Conservation (phyloP, 2,329 filamentous ascomycete species). For the Cryphonectria nitschkei region DNA sequence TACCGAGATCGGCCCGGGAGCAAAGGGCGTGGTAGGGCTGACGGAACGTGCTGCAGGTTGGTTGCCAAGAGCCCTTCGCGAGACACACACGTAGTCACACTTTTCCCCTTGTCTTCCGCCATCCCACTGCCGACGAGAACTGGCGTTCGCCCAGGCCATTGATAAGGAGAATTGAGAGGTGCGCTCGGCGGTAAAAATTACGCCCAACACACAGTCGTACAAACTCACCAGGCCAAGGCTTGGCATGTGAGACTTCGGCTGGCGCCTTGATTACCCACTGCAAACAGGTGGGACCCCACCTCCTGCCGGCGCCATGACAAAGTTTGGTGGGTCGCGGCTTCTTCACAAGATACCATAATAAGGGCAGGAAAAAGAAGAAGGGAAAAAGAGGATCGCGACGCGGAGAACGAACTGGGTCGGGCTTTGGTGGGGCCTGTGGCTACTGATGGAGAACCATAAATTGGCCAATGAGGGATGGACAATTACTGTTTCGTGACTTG, state of each 20-base stretch:
- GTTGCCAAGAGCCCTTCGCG: not conserved
- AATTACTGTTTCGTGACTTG: conserved; percentile 22
- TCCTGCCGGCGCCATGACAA: not conserved
- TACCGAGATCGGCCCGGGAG: conserved; percentile 12
- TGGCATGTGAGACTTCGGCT: not conserved
- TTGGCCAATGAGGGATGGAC: conserved; percentile 18
- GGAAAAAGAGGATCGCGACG: not conserved
- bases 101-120: not conserved
- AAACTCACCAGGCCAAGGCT: too few species aligned
- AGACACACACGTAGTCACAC: conserved; percentile 1
- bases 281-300: not conserved
- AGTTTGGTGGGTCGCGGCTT: not conserved
- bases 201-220: too few species aligned
- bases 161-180: not conserved
- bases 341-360: not conserved
- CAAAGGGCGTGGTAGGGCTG: not conserved
- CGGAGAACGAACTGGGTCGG: conserved; percentile 1
- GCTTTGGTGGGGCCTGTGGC: conserved; percentile 15
- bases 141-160: too few species aligned
- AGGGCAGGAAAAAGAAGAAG: not conserved
- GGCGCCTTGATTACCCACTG: not conserved
- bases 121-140: too few species aligned
- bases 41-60: not conserved
- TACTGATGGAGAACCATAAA: not conserved
- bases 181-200: too few species aligned